Base-by-base conservation (phyloP, 2,329 filamentous ascomycete genomes). In the Ceratocystis cacaofunesta region DNA sequence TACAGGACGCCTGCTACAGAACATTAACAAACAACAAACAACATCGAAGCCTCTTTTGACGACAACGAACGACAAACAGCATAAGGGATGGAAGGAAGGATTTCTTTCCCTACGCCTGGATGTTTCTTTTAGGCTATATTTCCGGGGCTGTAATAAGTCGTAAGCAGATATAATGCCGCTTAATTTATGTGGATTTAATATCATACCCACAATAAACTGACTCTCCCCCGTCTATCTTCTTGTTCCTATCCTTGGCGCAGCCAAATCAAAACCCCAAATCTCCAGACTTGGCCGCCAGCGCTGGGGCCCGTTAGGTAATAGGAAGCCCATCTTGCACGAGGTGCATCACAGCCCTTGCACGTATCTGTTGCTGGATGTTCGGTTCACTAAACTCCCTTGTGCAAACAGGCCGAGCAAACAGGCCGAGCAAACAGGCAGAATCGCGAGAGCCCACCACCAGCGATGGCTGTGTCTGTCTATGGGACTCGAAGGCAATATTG, bases 221-320 rank as follows among this genome's bases (percentile, higher is more conserved):
- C 36, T 41, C 36, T 41, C 36, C 36, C 36, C 36, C 36, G 36
- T 41, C 36, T 22, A n/a, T 52, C n/a, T 50, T n/a, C 15, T 52
- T 52, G 48, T 17, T n/a, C n/a, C 48, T 52, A 19, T 52, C n/a
- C 46, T 12, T 15, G 36, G 36, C 36, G 36, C 36, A 41, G 36
- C 10, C 36, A 19, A 19, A 52, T 25, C 19, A 52, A 10, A 28
- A 36, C 55, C 15, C 55, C 36, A 41, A 58, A n/a, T 30, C n/a
- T 58, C 62, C 62, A 64, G 19, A 57, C 50, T 58, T 28, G 52
- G 62, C 46, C 62, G 62, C 36, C 62, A 36, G 48, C 62, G 32
- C 32, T 44, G 25, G 30, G 25, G 17, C 36, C 32, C 32, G 50
- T 64, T 58, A 64, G 48, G 62, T 64, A 64, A 64, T 32, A n/a